Evolutionary conservation across 2,329 filamentous ascomycete species (phyloP).

Genomic region (Ophiostoma ulmi): DNA sequence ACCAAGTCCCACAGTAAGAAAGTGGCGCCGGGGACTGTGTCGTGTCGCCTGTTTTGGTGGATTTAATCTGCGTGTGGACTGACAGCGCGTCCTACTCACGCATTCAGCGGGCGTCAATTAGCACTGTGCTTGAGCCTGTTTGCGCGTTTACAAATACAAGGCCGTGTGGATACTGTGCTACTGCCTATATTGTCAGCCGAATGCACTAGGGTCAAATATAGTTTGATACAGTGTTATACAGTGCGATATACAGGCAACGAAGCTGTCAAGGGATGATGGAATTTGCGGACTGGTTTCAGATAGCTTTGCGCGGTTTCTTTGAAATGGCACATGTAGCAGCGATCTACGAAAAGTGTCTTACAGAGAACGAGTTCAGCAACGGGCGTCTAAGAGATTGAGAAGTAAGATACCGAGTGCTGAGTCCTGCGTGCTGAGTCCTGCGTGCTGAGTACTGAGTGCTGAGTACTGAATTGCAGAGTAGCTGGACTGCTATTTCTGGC

Average conservation of each 20-base stretch:
- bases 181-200: neutral
- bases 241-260: neutral
- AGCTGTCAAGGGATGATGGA: conserved; percentile 6
- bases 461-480: too few species aligned
- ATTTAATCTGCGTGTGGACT: conserved; percentile 16
- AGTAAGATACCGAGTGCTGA: too few species aligned
- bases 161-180: neutral
- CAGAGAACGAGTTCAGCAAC: neutral
- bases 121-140: conserved; percentile 19
- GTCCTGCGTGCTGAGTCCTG: too few species aligned
- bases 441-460: too few species aligned
- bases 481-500: neutral
- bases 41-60: neutral
- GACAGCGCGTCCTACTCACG: conserved; percentile 16
- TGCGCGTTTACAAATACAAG: neutral
- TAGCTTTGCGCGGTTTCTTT: conserved; percentile 7
- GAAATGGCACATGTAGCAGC: neutral
- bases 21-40: conserved; percentile 22
- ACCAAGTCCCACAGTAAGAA: conserved; percentile 21
- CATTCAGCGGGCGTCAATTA: neutral
- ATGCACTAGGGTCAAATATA: neutral
- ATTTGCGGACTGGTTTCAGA: conserved; percentile 9
- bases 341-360: conserved; percentile 1
- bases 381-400: neutral
- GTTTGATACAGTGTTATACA: neutral